Percentiles rank a stretch among this genome's conserved stretches.
phyloP scores from a whole-genome alignment of 331 rosid genomes.

The Rhamnella rubrinervis region DNA sequence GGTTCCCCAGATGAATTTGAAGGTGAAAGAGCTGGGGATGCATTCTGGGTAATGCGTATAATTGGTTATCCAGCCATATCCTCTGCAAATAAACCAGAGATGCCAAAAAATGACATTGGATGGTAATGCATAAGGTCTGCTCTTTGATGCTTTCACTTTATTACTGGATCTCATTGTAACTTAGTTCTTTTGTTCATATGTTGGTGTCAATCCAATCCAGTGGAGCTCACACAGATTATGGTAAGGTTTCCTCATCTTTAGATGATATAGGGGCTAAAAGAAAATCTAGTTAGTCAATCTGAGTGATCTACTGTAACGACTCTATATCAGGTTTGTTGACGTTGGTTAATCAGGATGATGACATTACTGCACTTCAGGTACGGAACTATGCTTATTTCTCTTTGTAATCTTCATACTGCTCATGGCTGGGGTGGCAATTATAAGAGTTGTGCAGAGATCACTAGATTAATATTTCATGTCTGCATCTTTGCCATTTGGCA shows the following conservation, averaged over 20 bases:
- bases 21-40: conserved; percentile 85
- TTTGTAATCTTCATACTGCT: too few relatives aligned
- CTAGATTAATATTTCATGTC: too few relatives aligned
- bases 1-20: conserved; percentile 89
- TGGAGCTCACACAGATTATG: conserved; percentile 98
- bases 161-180: conserved; percentile 15
- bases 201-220: conserved; percentile 44
- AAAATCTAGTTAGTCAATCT: conserved; percentile 20
- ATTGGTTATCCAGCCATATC: conserved; percentile 71
- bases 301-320: conserved; percentile 12
- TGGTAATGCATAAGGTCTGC: conserved; percentile 48
- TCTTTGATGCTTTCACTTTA: conserved; percentile 10
- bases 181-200: conserved; percentile 20
- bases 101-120: conserved; percentile 59
- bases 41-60: conserved; percentile 87
- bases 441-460: background rate
- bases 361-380: conserved; percentile 87
- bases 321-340: conserved; percentile 74
- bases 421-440: background rate
- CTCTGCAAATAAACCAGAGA: conserved; percentile 33
- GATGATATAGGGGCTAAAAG: conserved; percentile 1
- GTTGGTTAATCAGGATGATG: conserved; percentile 83
- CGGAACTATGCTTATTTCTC: conserved; percentile 5
- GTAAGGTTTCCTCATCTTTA: conserved; percentile 37
- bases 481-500: too few relatives aligned